A percentile compares a stretch with the other conserved stretches of the same genome.
These are phyloP conservation scores for Diaporthe sp. DNA, from an alignment of 2,329 filamentous ascomycete genomes.

Conservation along the genomic window DNA sequence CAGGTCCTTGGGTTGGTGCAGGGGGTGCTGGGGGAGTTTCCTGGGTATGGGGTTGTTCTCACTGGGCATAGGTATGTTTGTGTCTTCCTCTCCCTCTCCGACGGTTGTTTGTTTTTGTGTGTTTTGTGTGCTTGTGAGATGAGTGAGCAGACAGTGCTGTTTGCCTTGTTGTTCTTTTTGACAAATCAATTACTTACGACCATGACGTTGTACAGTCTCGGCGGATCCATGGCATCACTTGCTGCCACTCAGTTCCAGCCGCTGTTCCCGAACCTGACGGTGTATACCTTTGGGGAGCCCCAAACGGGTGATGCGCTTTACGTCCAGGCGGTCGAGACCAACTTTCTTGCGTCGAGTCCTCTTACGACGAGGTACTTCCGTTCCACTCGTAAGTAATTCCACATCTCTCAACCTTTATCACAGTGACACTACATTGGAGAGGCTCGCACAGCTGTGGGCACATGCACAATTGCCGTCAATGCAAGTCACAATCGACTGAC, in stretches of 20 bases:
- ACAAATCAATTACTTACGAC: not conserved
- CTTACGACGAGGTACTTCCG: conserved; percentile 10
- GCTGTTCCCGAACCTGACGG: not conserved
- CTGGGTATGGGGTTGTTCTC: conserved; percentile 15
- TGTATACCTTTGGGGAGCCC: conserved; percentile 16
- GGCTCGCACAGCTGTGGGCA: too few species aligned
- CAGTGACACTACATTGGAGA: too few species aligned
- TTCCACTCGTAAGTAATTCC: conserved; percentile 2
- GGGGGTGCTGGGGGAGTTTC: conserved; percentile 1
- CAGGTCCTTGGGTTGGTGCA: not conserved
- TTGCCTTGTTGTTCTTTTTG: not conserved
- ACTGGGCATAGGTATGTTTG: conserved; percentile 1
- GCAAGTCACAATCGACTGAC: not conserved
- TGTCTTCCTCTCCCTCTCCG: not conserved
- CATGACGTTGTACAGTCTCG: not conserved
- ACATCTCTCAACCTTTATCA: too few species aligned
- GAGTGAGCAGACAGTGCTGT: not conserved
- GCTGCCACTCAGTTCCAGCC: conserved; percentile 22
- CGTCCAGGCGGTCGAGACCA: conserved; percentile 2
- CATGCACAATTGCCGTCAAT: not conserved
- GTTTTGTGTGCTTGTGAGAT: not conserved
- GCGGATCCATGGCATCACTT: conserved; percentile 12
- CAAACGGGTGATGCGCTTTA: conserved; percentile 10
- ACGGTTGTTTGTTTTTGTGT: not conserved
- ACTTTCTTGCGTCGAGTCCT: conserved; percentile 12